phyloP scores from a whole-genome alignment of 495 filamentous ascomycete species.

The Aspergillus biplanus region DNA sequence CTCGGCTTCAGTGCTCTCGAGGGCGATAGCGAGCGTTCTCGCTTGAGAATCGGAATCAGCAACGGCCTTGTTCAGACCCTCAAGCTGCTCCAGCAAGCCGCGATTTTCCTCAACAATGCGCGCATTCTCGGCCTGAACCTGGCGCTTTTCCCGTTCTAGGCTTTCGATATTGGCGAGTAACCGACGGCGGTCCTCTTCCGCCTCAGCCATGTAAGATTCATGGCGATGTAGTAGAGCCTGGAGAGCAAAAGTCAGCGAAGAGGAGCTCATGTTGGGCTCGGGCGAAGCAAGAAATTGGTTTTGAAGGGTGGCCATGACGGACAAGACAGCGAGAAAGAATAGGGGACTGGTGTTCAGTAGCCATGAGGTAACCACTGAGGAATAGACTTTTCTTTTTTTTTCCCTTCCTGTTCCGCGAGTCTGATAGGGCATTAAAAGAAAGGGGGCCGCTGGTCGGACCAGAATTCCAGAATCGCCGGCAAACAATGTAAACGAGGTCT shows the following conservation, averaged over 20 bases:
- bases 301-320: conserved; percentile 40
- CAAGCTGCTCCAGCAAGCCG: conserved; percentile 75
- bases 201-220: conserved; percentile 89
- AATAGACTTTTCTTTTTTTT: conserved; percentile 2
- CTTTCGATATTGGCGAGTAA: conserved; percentile 71
- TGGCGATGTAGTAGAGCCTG: conserved; percentile 91
- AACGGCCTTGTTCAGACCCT: conserved; percentile 74
- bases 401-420: neutral
- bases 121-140: conserved; percentile 74
- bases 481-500: conserved; percentile 20
- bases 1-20: conserved; percentile 77
- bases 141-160: conserved; percentile 75
- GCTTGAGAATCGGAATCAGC: conserved; percentile 75
- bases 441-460: neutral
- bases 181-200: conserved; percentile 76
- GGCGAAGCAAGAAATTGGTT: conserved; percentile 26
- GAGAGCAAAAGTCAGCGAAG: conserved; percentile 70
- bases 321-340: conserved; percentile 41
- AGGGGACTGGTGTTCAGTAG: conserved; percentile 26
- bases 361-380: conserved; percentile 21
- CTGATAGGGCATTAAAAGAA: conserved; percentile 1
- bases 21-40: conserved; percentile 67
- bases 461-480: conserved; percentile 15
- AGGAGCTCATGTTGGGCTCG: conserved; percentile 30
- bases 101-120: conserved; percentile 79